Evolutionary conservation across 2,329 filamentous ascomycete genomes (phyloP), one percentile per base, ranked within the genome.

Genomic region (Trichoderma harzianum): DNA sequence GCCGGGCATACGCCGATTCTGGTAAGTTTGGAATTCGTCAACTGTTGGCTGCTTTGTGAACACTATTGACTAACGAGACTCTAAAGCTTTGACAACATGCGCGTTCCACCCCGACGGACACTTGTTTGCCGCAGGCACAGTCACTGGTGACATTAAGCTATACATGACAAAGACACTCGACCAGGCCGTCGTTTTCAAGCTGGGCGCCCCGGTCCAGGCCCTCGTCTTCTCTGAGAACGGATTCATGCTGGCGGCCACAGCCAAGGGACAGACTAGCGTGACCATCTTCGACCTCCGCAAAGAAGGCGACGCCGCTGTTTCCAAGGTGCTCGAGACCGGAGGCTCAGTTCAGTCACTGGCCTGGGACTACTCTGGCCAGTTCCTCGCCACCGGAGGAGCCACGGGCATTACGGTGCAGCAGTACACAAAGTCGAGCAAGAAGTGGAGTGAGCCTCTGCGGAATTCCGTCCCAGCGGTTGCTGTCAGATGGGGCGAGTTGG

Each of bases 81-180:
- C 73, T 66, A 79, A 83, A 92, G 93, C 91, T 73, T 85, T 97
- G 60, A 93, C 92, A 1, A 89, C 91, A 65, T 92, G 91, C 74
- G 89, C 92, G 39, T 98, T 99, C 87, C 96, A 99, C 80, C 96
- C 97, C 7, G 96, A 99, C 79, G 96, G 96, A n/a, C 93, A 98
- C 79, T 87, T 99, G 7, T 90, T 98, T 76, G 95, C 94, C 51
- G 92, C 92, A 3, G 96, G 95, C 74, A 93, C 92, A n/a, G 84
- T 84, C 11, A 87, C 92, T 63, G 94, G 94, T 58, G 90, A 94
- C 72, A 92, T 99, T 80, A 93, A 95, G 80, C 88, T 99, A 68
- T 98, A 93, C 83, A 93, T 97, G 82, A 91, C 94, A 76, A 95
- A 92, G 81, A 92, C 89, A 0, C 92, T 94, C 47, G 88, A 91